Evolutionary conservation across 1,284 basidiomycete species (phyloP).

Genomic region (Cronartium quercuum): DNA sequence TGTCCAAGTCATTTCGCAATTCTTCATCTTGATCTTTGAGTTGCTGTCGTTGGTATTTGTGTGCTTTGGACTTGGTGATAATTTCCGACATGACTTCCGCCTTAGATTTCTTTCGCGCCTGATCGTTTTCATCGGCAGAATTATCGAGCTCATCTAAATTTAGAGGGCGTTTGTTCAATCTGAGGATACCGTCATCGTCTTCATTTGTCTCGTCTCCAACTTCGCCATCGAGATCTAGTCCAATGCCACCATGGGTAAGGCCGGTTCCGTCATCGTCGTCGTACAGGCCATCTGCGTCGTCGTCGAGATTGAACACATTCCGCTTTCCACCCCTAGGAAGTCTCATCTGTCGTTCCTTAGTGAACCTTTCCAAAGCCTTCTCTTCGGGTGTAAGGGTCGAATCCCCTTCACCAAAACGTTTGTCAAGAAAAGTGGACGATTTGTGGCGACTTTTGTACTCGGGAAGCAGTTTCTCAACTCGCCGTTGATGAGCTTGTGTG

Average conservation of each 20-base stretch:
- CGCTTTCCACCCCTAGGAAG: slow-evolving; percentile 59
- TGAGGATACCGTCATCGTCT: slow-evolving; percentile 34
- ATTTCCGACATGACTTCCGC: slow-evolving; percentile 97
- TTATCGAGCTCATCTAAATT: slow-evolving; percentile 53
- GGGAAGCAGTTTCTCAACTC: slow-evolving; percentile 67
- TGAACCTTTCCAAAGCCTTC: slow-evolving; percentile 94
- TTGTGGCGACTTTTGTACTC: slow-evolving; percentile 69
- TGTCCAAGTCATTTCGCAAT: slow-evolving; percentile 78
- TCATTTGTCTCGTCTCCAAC: slow-evolving; percentile 40
- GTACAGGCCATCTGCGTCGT: slow-evolving; percentile 68
- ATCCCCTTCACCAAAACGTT: slow-evolving; percentile 93
- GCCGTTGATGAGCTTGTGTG: slow-evolving; percentile 41
- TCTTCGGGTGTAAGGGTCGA: slow-evolving; percentile 85
- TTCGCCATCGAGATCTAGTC: slow-evolving; percentile 49
- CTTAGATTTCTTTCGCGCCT: slow-evolving; percentile 72
- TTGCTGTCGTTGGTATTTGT: slow-evolving; percentile 84
- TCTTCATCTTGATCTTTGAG: slow-evolving; percentile 80
- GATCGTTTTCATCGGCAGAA: slow-evolving; percentile 44
- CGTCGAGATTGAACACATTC: slow-evolving; percentile 75
- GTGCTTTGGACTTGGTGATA: slow-evolving; percentile 91
- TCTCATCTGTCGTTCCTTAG: slow-evolving; percentile 70
- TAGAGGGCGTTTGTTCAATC: neutral
- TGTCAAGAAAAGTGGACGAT: slow-evolving; percentile 82
- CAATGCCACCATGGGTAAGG: slow-evolving; percentile 50
- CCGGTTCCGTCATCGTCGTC: slow-evolving; percentile 42